These are phyloP conservation scores for Xylaria telfairii DNA, from an alignment of 495 filamentous ascomycete species.

Conservation along the genomic window DNA sequence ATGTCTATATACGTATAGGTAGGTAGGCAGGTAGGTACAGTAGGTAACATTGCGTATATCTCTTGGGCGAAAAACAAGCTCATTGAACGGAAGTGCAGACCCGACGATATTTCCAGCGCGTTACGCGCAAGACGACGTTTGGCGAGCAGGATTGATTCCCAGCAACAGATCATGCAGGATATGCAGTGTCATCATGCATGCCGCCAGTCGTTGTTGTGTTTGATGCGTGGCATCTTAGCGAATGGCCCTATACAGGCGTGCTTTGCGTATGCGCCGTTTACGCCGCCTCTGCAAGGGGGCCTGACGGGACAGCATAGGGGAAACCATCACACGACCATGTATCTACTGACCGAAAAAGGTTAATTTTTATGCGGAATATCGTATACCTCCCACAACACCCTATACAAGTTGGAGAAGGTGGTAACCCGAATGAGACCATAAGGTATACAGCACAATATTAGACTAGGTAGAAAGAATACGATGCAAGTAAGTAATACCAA, in stretches of 20 bases:
- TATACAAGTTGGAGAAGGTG: no score
- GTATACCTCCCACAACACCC: neutral
- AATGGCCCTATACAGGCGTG: neutral
- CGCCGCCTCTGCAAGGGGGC: constrained; percentile 11
- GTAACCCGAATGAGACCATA: no score
- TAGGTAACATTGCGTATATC: no score
- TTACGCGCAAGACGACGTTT: neutral
- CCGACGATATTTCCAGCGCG: neutral
- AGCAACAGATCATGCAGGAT: constrained; percentile 5
- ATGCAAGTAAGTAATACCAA: neutral
- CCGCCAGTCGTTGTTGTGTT: neutral
- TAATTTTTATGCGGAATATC: neutral
- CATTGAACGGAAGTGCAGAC: neutral
- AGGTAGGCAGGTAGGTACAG: no score
- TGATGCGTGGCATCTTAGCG: neutral
- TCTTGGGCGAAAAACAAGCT: no score
- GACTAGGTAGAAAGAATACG: neutral
- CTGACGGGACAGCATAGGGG: neutral
- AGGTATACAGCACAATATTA: no score
- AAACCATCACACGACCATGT: constrained; percentile 9
- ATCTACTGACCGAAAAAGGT: neutral
- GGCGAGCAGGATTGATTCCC: neutral
- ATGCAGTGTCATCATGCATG: neutral
- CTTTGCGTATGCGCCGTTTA: neutral
- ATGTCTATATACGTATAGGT: no score